These are phyloP conservation scores for Flaveria bidentis DNA, from an alignment of 129 eudicot genomes.

Conservation along the genomic window DNA sequence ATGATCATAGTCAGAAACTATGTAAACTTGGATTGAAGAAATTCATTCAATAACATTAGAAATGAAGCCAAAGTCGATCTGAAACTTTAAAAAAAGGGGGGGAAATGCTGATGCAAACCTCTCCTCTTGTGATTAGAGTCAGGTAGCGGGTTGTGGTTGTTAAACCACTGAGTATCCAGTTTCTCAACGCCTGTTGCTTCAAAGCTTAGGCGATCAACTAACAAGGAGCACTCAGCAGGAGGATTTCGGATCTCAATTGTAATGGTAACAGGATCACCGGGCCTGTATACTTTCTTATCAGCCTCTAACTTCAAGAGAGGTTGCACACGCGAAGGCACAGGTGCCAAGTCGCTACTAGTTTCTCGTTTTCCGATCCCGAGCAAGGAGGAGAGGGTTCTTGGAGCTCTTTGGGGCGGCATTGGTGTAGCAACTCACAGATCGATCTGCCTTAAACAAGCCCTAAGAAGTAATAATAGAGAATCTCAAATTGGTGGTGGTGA, in stretches of 20 bases:
- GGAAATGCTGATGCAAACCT: conserved; percentile 45
- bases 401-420: conserved; percentile 55
- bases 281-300: conserved; percentile 72
- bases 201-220: conserved; percentile 63
- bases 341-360: conserved; percentile 12
- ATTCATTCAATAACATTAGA: too few species aligned
- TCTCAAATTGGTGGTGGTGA: not conserved
- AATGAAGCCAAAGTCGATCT: not conserved
- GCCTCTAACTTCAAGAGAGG: conserved; percentile 60
- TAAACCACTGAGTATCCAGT: conserved; percentile 91
- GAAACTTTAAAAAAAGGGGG: not conserved
- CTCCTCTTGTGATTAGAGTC: conserved; percentile 53
- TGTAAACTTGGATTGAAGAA: too few species aligned
- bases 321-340: conserved; percentile 22
- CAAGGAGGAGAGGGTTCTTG: conserved; percentile 71
- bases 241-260: conserved; percentile 72
- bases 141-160: conserved; percentile 51
- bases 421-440: conserved; percentile 16
- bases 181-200: conserved; percentile 88
- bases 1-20: too few species aligned
- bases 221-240: conserved; percentile 44
- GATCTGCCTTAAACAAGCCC: conserved; percentile 15
- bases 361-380: conserved; percentile 51
- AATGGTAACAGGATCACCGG: conserved; percentile 69
- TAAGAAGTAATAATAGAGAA: not conserved